Percentiles rank a stretch among this genome's conserved stretches.
Conservation (phyloP, 2,329 filamentous ascomycete species). For the Fusarium sororula region DNA sequence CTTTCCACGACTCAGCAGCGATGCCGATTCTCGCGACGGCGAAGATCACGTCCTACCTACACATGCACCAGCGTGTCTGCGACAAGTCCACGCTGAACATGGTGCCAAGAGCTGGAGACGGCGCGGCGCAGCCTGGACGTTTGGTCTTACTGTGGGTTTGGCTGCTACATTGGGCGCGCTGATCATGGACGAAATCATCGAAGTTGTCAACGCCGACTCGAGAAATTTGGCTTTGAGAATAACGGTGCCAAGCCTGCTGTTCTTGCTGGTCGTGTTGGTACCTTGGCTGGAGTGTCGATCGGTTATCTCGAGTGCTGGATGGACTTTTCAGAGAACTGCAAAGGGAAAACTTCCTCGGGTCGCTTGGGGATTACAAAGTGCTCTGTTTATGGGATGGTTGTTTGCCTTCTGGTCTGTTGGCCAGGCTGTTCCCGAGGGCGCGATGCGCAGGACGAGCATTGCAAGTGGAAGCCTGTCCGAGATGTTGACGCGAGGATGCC, state of each 20-base stretch:
- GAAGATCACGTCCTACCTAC: slow-evolving; percentile 70
- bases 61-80: slow-evolving; percentile 67
- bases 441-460: slow-evolving; percentile 37
- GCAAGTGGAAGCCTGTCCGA: slow-evolving; percentile 47
- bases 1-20: slow-evolving; percentile 75
- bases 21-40: slow-evolving; percentile 60
- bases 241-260: slow-evolving; percentile 75
- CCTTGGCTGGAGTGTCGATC: slow-evolving; percentile 82
- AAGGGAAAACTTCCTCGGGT: slow-evolving; percentile 66
- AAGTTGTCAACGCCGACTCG: slow-evolving; percentile 73
- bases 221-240: slow-evolving; percentile 73
- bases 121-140: slow-evolving; percentile 69
- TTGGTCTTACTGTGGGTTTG: slow-evolving; percentile 79
- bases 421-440: slow-evolving; percentile 62
- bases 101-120: slow-evolving; percentile 61
- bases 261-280: slow-evolving; percentile 77
- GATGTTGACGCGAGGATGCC: slow-evolving; percentile 61
- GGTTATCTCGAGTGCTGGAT: slow-evolving; percentile 65
- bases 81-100: slow-evolving; percentile 68
- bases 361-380: slow-evolving; percentile 70
- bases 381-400: slow-evolving; percentile 75
- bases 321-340: slow-evolving; percentile 67
- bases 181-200: slow-evolving; percentile 85
- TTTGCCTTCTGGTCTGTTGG: slow-evolving; percentile 81
- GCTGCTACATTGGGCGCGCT: slow-evolving; percentile 81